phyloP scores from a whole-genome alignment of 1,139 yeast genomes.

The Geotrichum australiense region DNA sequence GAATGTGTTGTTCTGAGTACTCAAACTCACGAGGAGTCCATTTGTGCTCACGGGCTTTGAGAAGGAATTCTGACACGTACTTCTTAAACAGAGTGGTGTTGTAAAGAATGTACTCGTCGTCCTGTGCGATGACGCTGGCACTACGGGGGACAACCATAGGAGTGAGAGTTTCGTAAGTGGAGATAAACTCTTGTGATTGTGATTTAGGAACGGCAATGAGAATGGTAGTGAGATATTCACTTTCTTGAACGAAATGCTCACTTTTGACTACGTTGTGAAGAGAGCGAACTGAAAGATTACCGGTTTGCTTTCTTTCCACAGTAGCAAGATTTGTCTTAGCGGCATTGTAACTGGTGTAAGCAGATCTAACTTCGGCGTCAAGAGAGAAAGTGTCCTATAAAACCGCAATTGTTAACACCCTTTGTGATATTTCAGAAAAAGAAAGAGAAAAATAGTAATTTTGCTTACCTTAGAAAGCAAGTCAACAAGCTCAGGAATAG shows the following conservation, averaged over 20 bases:
- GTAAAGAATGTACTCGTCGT: constrained; percentile 65
- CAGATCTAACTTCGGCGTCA: constrained; percentile 72
- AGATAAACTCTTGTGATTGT: constrained; percentile 52
- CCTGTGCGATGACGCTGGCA: constrained; percentile 62
- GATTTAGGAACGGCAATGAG: constrained; percentile 80
- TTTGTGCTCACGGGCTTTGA: constrained; percentile 72
- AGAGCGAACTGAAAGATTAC: constrained; percentile 86
- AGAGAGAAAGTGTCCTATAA: constrained; percentile 61
- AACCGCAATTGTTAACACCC: constrained; percentile 6
- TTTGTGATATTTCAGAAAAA: no score
- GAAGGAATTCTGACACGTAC: constrained; percentile 59
- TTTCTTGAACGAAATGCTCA: constrained; percentile 73
- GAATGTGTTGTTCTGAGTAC: constrained; percentile 71
- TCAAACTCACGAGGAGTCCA: constrained; percentile 93
- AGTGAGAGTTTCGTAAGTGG: constrained; percentile 66
- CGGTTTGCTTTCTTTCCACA: constrained; percentile 87
- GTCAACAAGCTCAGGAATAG: constrained; percentile 68
- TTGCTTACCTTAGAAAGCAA: constrained; percentile 44
- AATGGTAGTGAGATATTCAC: constrained; percentile 79
- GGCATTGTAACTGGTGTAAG: constrained; percentile 62
- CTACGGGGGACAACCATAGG: constrained; percentile 89
- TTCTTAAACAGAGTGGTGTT: constrained; percentile 82
- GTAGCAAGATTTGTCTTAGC: constrained; percentile 82
- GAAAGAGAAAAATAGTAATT: not conserved
- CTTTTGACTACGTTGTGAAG: constrained; percentile 83